Percentiles rank a stretch among this genome's conserved stretches.
Evolutionary conservation across 2,329 filamentous ascomycete species (phyloP).

Genomic region (Cercospora sp.): DNA sequence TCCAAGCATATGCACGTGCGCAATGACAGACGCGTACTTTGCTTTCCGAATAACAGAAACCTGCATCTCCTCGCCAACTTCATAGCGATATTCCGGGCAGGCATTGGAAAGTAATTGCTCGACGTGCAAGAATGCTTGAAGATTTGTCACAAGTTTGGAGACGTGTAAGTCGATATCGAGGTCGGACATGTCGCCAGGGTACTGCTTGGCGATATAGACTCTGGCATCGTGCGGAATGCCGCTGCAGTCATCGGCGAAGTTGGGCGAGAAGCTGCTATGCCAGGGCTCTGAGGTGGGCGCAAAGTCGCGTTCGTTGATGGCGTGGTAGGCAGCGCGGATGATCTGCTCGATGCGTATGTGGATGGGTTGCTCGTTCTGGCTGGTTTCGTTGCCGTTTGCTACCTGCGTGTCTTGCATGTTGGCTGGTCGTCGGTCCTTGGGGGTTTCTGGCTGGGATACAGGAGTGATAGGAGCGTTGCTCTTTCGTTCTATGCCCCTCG

Average conservation of each 20-base stretch:
- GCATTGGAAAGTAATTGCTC: not conserved
- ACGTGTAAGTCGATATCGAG: not conserved
- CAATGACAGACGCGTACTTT: not conserved
- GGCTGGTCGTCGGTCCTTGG: not conserved
- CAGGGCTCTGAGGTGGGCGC: constrained; percentile 5
- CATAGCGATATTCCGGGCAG: not conserved
- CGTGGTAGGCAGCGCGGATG: not conserved
- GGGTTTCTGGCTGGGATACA: not conserved
- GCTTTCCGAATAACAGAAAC: not conserved
- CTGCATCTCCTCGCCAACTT: not conserved
- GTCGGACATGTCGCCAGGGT: not conserved
- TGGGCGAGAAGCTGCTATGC: not conserved
- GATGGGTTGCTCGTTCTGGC: not conserved
- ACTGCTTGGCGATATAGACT: constrained; percentile 3
- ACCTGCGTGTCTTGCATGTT: not conserved
- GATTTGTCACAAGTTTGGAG: not conserved
- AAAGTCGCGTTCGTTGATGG: constrained; percentile 6
- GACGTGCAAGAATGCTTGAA: not conserved
- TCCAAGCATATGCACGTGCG: not conserved
- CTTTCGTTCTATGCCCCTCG: not conserved
- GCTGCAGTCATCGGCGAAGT: not conserved
- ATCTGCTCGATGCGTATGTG: not conserved
- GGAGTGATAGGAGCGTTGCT: no score
- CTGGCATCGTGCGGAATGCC: not conserved
- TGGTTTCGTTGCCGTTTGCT: not conserved